Base-by-base conservation (phyloP, 2,329 filamentous ascomycete species). In the Chrysoporthe austroafricana region DNA sequence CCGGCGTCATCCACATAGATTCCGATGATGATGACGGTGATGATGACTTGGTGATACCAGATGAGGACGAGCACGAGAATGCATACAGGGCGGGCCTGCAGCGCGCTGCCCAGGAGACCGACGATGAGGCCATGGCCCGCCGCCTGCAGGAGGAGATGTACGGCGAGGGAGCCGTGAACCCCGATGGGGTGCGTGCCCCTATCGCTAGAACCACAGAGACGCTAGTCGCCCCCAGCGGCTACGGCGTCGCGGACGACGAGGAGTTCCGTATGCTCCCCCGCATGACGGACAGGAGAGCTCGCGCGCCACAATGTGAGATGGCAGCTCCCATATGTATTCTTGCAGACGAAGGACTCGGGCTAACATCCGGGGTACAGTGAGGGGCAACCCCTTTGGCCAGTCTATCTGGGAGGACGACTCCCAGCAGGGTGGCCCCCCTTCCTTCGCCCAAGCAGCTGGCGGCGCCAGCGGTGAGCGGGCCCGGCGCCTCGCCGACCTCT, bases 121-220 rank as follows among this genome's bases (percentile, higher is more conserved):
- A 97, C 74, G 96, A 99, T 75, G 94, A 93, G 63, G 94, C 92
- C 56, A 95, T 98, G 89, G 96, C 96, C 7, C 88, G 94, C 77
- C 88, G 92, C 67, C 79, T 99, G 69, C 96, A 99, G 77, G 92
- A 99, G 75, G 94, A 99, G 79, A 86, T 97, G 76, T 98, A 97
- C 74, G 85, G 86, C 63, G 81, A 81, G 69, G 39, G 50, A 11
- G 59, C 11, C 1, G 54, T 62, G 8, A 42, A 43, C 32, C 76
- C 82, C 48, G 90, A 90, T 73, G 90, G 84, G 58, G 90, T 99
- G 65, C 86, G 96, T 74, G 96, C 96, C 60, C 96, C 96, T 9
- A 96, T 99, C 79, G 93, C 91, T 58, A 88, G 93, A 73, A 97
- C 92, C 39, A 96, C 93, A 14, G 96, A 99, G 80, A 97, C 94